These are phyloP conservation scores for Alnus glutinosa DNA, from an alignment of 306 rosid species.

Conservation along the genomic window DNA sequence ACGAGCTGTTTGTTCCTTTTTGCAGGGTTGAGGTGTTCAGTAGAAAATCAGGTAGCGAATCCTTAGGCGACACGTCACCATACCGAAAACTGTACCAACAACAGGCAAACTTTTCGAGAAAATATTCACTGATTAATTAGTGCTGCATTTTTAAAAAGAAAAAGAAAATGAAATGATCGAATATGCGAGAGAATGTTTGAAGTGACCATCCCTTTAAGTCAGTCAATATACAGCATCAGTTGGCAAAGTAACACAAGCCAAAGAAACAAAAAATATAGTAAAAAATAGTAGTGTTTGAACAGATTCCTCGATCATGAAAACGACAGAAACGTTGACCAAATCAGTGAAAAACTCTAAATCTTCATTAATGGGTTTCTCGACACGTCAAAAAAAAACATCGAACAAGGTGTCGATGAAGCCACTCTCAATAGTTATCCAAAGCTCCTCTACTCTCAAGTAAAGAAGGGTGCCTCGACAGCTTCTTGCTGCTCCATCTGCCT, in stretches of 20 bases:
- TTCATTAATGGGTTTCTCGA: background rate
- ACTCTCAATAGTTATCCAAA: conserved; percentile 33
- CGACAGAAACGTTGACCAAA: background rate
- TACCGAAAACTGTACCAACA: no score
- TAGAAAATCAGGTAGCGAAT: no score
- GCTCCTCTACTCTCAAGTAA: conserved; percentile 26
- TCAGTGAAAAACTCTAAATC: background rate
- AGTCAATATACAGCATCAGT: background rate
- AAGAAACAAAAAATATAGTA: background rate
- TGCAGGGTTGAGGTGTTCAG: no score
- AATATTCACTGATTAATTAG: no score
- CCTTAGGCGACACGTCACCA: no score
- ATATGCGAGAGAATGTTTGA: background rate
- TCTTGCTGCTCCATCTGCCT: conserved; percentile 51
- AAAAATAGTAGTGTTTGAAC: background rate
- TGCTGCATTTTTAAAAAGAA: no score
- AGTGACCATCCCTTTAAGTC: no score
- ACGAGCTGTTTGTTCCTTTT: no score
- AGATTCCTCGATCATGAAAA: background rate
- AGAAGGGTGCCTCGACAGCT: background rate
- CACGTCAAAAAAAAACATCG: no score
- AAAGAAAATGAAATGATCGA: background rate
- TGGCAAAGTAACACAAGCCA: background rate
- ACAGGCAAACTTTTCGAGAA: no score
- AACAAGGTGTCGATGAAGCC: conserved; percentile 24